Conservation (phyloP, 2,329 filamentous ascomycete genomes). For the Penicillium sp. region DNA sequence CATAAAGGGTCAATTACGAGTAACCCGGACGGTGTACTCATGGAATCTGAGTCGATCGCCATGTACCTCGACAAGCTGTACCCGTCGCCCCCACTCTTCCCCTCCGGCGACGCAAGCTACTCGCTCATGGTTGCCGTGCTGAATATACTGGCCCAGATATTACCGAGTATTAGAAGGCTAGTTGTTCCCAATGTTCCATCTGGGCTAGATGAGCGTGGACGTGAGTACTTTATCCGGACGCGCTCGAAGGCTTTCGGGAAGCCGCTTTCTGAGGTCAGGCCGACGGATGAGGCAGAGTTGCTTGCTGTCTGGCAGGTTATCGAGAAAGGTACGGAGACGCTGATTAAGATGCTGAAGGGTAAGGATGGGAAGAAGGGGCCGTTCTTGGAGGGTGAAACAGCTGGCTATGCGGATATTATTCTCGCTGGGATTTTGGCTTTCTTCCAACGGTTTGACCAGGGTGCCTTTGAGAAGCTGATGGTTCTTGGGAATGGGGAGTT, state of each 20-base stretch:
- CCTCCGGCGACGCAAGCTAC: constrained; percentile 35
- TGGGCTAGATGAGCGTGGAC: constrained; percentile 29
- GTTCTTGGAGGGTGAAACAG: constrained; percentile 34
- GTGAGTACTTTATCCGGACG: constrained; percentile 32
- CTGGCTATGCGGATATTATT: constrained; percentile 33
- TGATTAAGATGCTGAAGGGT: constrained; percentile 30
- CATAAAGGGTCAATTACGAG: constrained; percentile 25
- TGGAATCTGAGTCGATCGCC: constrained; percentile 36
- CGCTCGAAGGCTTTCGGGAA: constrained; percentile 28
- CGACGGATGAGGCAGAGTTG: constrained; percentile 21
- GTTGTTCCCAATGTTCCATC: constrained; percentile 25
- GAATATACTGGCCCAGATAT: constrained; percentile 5
- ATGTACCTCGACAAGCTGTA: constrained; percentile 31
- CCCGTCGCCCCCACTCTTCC: constrained; percentile 32
- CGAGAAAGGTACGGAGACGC: constrained; percentile 19
- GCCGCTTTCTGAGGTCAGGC: constrained; percentile 29
- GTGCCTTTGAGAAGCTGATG: constrained; percentile 25
- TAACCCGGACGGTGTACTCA: constrained; percentile 29
- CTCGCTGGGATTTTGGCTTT: constrained; percentile 27
- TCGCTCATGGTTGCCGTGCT: constrained; percentile 27
- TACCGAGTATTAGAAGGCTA: constrained; percentile 4
- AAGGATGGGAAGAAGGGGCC: constrained; percentile 31
- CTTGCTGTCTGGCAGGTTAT: constrained; percentile 18
- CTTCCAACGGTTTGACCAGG: constrained; percentile 23
- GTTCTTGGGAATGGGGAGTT: constrained; percentile 29